Base-by-base conservation (phyloP, 768 basidiomycete genomes). In the Suillus variegatus region DNA sequence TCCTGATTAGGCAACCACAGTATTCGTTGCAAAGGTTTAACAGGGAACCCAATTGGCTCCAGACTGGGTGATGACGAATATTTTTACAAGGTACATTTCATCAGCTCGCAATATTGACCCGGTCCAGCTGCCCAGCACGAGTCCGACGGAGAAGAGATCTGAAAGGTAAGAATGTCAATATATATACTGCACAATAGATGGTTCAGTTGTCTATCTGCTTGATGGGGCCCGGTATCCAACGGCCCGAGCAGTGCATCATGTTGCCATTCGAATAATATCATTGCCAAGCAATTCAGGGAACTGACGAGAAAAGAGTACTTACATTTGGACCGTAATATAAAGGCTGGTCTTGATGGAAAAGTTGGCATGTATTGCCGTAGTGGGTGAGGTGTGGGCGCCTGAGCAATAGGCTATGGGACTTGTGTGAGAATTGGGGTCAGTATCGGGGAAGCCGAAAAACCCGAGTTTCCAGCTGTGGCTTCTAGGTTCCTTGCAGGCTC, bases 101-200 rank as follows among this genome's bases (percentile, higher is more conserved):
- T 49, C 6, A 6, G 22, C 47, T 49, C 47, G n/a, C n/a, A 22
- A 49, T 13, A 49, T 49, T 13, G n/a, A n/a, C 47, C 22, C 22
- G 47, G 12, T n/a, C 12, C n/a, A 47, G n/a, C 46, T 22, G n/a
- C 47, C 22, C n/a, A 13, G 22, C 5, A 22, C 22, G 13, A 22
- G n/a, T 6, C 44, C 4, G 1, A 10, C 9, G 9, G 44, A 46
- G 20, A 79, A 38, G 92, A 92, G 69, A 94, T 92, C 92, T 93
- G 63, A 8, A 65, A 58, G 44, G 32, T 41, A 6, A 67, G 28
- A 52, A 55, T 43, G 49, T 67, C 64, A 67, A 52, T 46, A 58
- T 9, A 52, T 46, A 58, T 9, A 12, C 40, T 56, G 25, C 38
- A 28, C 36, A 25, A 41, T 32, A 54, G 22, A 64, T 62, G 32